Percentiles rank a stretch among this genome's conserved stretches.
Evolutionary conservation across 1,139 yeast species (phyloP).

Genomic region (Scheffersomyces quercinus): DNA sequence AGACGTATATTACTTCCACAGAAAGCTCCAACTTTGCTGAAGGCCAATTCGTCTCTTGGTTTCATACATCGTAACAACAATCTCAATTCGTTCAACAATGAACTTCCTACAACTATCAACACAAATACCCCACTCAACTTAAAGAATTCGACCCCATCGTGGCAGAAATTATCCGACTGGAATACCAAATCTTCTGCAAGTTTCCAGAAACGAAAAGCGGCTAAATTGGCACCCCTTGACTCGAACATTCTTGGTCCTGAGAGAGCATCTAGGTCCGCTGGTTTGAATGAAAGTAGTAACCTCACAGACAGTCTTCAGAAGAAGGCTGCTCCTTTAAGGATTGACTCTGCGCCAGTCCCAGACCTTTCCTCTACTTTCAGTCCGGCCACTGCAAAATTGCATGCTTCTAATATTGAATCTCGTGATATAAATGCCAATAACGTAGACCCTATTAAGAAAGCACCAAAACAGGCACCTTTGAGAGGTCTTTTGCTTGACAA

Average conservation of each 20-base stretch:
- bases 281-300: neutral
- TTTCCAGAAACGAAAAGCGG: neutral
- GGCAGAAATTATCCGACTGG: neutral
- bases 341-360: neutral
- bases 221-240: too few relatives aligned
- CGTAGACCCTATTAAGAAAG: conserved; percentile 37
- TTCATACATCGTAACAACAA: conserved; percentile 20
- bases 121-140: neutral
- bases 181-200: neutral
- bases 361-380: neutral
- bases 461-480: conserved; percentile 7
- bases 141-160: neutral
- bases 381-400: conserved; percentile 12
- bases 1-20: neutral
- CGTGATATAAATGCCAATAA: conserved; percentile 19
- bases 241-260: too few relatives aligned
- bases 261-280: neutral
- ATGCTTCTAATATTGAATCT: conserved; percentile 19
- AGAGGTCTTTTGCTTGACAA: too few relatives aligned
- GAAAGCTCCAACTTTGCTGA: conserved; percentile 26
- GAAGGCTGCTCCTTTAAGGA: neutral
- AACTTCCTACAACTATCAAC: neutral
- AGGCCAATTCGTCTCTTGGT: conserved; percentile 44
- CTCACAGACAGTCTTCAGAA: neutral
- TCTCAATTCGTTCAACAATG: neutral